Evolutionary conservation across 2,329 filamentous ascomycete species (phyloP).

Genomic region (Botrytis sinoallii): DNA sequence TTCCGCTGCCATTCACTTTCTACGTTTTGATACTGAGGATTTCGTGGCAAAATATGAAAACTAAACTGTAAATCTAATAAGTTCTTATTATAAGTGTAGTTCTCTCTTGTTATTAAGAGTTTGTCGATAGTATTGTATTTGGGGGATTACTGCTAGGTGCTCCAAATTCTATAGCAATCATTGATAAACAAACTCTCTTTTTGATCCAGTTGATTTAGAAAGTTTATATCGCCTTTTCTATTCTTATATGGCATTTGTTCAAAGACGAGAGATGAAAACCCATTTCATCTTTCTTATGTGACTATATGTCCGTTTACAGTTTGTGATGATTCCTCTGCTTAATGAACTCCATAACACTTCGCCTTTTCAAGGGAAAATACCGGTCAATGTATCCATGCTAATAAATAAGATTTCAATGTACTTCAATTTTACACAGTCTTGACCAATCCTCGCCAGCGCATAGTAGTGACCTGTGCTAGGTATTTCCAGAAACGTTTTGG

Average conservation of each 20-base stretch:
- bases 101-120: background rate
- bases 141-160: too few relatives aligned
- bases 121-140: background rate
- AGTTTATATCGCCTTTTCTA: too few relatives aligned
- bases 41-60: background rate
- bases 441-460: too few relatives aligned
- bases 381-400: background rate
- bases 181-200: too few relatives aligned
- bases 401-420: too few relatives aligned
- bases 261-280: background rate
- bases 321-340: background rate
- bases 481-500: rapidly evolving
- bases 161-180: too few relatives aligned
- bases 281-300: background rate
- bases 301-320: background rate
- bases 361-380: too few relatives aligned
- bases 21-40: background rate
- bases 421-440: rapidly evolving
- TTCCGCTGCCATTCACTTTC: background rate
- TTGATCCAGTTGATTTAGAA: background rate
- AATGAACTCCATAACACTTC: background rate
- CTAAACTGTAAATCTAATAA: rapidly evolving
- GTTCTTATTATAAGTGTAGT: background rate
- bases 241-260: background rate
- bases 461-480: too few relatives aligned